Evolutionary conservation across 1,139 yeast species (phyloP), one percentile per base, ranked within the genome.

Genomic region (Candida tropicalis): DNA sequence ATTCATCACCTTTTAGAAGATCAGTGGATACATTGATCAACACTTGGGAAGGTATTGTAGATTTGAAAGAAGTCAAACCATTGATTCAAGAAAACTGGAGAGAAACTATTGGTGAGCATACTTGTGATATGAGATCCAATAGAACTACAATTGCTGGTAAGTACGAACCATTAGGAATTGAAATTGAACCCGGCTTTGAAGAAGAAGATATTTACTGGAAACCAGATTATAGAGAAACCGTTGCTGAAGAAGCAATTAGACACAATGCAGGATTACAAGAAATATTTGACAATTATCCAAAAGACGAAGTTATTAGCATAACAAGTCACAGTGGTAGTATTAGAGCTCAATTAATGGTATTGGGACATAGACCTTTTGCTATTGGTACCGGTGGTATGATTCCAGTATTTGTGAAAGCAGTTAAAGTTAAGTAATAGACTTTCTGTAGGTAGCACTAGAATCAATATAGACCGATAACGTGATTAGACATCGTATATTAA

Each of bases 351-450:
- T 59, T 71, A 41, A 51, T 69, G 51, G 76, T 63, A 2, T 62
- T 71, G 49, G 70, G 72, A 37, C 76, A 71, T 49, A 55, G 77
- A 32, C 56, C 66, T 20, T 71, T 71, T 57, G 66, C 70, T 3
- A 66, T 71, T 22, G 75, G 74, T 7, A 71, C 77, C 5, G 77
- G 77, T 10, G 77, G 76, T 5, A 62, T 71, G 64, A 64, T 71
- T 28, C 76, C 77, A 0, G 75, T 71, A 10, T 62, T 69, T 46
- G 75, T 71, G 2, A 65, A 65, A 47, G 77, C 64, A 5, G 52
- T 56, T 5, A 56, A 45, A 37, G 38, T 47, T 13, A 17, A 24
- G 34, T 20, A 23, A 15, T 22, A 34, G 28, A 29, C 12, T 3
- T 16, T 29, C 16, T 27, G 15, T 13, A 12, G 27, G n/a, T n/a